Evolutionary conservation across 176 grass and related monocot genomes (phyloP).

Genomic region (Elymus sibiricus): DNA sequence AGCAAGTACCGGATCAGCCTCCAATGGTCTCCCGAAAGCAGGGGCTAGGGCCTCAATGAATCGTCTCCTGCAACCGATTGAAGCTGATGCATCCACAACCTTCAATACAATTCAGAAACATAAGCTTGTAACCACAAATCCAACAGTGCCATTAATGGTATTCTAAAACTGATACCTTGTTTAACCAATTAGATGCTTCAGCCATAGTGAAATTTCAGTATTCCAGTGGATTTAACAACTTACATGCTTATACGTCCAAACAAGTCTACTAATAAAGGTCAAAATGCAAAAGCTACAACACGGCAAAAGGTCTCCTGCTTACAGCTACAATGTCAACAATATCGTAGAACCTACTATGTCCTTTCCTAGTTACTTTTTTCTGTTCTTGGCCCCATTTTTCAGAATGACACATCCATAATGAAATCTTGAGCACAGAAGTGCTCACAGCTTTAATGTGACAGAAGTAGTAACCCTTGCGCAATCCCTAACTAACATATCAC

Average conservation of each 20-base stretch:
- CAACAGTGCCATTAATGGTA: background rate
- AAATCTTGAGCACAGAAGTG: conserved; percentile 9
- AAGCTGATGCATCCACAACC: conserved; percentile 84
- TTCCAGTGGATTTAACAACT: background rate
- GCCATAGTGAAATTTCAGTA: conserved; percentile 3
- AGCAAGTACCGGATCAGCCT: conserved; percentile 76
- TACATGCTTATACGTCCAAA: background rate
- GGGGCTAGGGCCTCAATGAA: conserved; percentile 89
- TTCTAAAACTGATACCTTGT: background rate
- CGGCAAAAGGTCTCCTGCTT: conserved; percentile 2
- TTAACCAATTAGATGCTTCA: conserved; percentile 22
- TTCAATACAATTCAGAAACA: conserved; percentile 37
- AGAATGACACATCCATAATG: background rate
- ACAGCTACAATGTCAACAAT: background rate
- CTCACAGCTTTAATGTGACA: background rate
- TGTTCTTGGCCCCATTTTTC: background rate
- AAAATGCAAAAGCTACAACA: background rate
- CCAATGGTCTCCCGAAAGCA: conserved; percentile 80
- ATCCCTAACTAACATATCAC: background rate
- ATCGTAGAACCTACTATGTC: background rate
- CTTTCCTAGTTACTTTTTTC: background rate
- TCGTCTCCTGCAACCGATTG: conserved; percentile 86
- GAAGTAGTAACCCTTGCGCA: background rate
- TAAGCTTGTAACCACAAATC: conserved; percentile 12
- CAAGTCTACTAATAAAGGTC: background rate